Conservation (phyloP, 2,329 filamentous ascomycete species). For the Pseudonectria buxi region DNA sequence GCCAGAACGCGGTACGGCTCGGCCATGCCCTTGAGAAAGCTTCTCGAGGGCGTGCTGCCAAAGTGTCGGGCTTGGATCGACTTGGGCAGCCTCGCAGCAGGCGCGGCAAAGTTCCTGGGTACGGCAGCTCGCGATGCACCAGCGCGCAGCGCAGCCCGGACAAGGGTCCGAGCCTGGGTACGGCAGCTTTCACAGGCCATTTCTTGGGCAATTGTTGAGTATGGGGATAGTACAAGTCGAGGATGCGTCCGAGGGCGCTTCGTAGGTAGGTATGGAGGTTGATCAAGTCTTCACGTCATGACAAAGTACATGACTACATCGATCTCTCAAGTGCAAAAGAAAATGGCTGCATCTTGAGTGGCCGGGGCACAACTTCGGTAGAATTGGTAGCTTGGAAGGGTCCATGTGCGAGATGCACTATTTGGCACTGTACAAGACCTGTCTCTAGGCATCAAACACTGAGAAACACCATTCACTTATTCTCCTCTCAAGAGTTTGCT, state of each 20-base stretch:
- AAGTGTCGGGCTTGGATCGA: slow-evolving; percentile 26
- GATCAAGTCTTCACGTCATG: slow-evolving; percentile 25
- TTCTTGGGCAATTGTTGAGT: slow-evolving; percentile 10
- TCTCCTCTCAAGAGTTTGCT: too few relatives aligned
- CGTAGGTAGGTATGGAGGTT: slow-evolving; percentile 2
- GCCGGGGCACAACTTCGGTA: slow-evolving; percentile 21
- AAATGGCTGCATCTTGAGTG: slow-evolving; percentile 19
- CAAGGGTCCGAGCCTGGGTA: slow-evolving; percentile 35
- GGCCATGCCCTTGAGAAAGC: slow-evolving; percentile 28
- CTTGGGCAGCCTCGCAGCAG: slow-evolving; percentile 5
- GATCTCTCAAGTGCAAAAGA: slow-evolving; percentile 15
- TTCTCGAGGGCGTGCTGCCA: slow-evolving; percentile 27
- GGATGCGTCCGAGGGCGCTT: slow-evolving; percentile 4
- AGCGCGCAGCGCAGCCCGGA: slow-evolving; percentile 28
- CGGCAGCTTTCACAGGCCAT: slow-evolving; percentile 47
- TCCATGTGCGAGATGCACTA: slow-evolving; percentile 4
- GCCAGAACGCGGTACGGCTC: slow-evolving; percentile 69
- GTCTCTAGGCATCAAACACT: too few relatives aligned
- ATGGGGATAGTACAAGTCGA: background rate
- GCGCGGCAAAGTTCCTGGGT: slow-evolving; percentile 13
- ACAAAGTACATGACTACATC: slow-evolving; percentile 20
- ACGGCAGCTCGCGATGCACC: slow-evolving; percentile 21
- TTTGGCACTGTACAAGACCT: slow-evolving; percentile 9
- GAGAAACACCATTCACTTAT: too few relatives aligned
- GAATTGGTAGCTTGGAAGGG: background rate